These are phyloP conservation scores for Gentiana straminea DNA, from an alignment of 257 asterid genomes.

Conservation along the genomic window DNA sequence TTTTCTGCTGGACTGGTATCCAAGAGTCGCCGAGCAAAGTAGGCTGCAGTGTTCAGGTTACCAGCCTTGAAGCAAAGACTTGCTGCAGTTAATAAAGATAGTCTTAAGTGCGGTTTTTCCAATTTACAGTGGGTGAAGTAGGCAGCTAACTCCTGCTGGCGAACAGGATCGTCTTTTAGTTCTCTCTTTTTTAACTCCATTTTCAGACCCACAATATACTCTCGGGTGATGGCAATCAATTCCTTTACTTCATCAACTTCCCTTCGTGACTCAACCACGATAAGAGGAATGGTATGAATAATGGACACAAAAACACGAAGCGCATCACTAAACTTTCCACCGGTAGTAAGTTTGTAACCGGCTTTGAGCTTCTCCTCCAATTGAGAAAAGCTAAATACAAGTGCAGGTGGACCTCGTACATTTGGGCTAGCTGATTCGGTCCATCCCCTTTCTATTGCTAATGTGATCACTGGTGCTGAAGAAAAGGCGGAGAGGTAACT, in stretches of 20 bases:
- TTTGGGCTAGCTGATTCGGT: constrained; percentile 48
- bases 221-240: constrained; percentile 34
- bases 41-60: constrained; percentile 60
- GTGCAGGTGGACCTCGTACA: constrained; percentile 48
- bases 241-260: constrained; percentile 67
- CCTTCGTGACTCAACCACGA: constrained; percentile 51
- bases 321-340: constrained; percentile 62
- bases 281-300: constrained; percentile 53
- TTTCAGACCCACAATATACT: constrained; percentile 50
- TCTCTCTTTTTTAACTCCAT: constrained; percentile 72
- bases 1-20: constrained; percentile 54
- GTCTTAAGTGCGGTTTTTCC: constrained; percentile 29
- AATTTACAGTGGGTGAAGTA: constrained; percentile 57
- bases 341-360: constrained; percentile 50
- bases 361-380: constrained; percentile 54
- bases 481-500: constrained; percentile 49
- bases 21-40: constrained; percentile 65
- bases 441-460: constrained; percentile 69
- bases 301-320: constrained; percentile 33
- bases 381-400: constrained; percentile 40
- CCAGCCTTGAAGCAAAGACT: constrained; percentile 43
- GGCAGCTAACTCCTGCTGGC: constrained; percentile 45
- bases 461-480: constrained; percentile 47
- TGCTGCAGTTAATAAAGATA: constrained; percentile 54
- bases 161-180: constrained; percentile 39